These are phyloP conservation scores for Boletus speciosus DNA, from an alignment of 768 basidiomycete genomes.

Conservation along the genomic window DNA sequence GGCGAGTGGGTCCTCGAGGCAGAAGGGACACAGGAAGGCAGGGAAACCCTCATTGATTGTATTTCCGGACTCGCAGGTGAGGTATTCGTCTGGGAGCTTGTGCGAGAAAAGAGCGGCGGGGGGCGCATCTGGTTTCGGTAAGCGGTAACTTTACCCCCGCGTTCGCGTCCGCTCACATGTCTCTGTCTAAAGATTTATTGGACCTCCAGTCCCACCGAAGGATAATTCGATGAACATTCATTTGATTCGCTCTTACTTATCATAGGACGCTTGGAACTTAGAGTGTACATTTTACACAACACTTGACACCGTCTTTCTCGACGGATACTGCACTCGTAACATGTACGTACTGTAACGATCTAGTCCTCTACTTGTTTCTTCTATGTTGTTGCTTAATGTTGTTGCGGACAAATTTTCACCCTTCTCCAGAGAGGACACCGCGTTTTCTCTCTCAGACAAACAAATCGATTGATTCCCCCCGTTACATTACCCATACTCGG, in stretches of 20 bases:
- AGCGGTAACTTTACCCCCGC: conserved; percentile 12
- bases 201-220: conserved; percentile 18
- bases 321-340: conserved; percentile 14
- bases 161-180: background rate
- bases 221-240: conserved; percentile 21
- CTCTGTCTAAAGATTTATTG: conserved; percentile 17
- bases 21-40: conserved; percentile 69
- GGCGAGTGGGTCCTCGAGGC: conserved; percentile 81
- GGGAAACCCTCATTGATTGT: conserved; percentile 53
- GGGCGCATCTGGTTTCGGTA: conserved; percentile 66
- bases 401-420: conserved; percentile 7
- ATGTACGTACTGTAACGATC: conserved; percentile 14
- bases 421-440: conserved; percentile 1
- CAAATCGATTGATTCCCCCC: background rate
- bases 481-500: background rate
- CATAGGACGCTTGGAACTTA: conserved; percentile 20
- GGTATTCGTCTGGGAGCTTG: conserved; percentile 48
- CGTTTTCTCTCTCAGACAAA: background rate
- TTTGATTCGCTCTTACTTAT: conserved; percentile 21
- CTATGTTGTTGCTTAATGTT: conserved; percentile 16
- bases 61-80: conserved; percentile 37
- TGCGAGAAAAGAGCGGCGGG: conserved; percentile 57
- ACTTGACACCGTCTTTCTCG: background rate
- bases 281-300: conserved; percentile 11
- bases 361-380: background rate